Base-by-base conservation (phyloP, 2,329 filamentous ascomycete genomes). In the Colletotrichum tamarilloi region DNA sequence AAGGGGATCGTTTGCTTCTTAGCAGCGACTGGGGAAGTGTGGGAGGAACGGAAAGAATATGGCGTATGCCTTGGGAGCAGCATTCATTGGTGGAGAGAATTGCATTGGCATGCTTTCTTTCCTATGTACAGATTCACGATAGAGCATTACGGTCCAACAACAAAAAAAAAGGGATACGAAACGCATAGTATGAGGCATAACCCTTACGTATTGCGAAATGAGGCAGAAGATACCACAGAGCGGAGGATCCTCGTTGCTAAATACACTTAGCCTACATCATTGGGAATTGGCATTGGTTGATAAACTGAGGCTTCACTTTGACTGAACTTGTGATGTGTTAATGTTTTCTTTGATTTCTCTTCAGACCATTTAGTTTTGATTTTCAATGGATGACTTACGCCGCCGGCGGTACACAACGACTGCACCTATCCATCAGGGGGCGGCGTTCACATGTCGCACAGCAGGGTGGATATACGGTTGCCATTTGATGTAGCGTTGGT, bases 181-280 rank as follows among this genome's bases (percentile, higher is more conserved):
- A 30, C 59, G 59, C 68, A 26, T 59, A 30, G 38, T 32, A 32
- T 72, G 32, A 56, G 46, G 22, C 53, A 64, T 53, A 53, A 11
- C 42, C 46, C 11, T 12, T 19, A 49, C 30, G n/a, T 26, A 64
- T 55, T 55, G 59, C 69, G 12, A 69, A 59, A 59, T 35, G 62
- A 58, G 53, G 30, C 53, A 32, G 30, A 64, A 72, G 66, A 72
- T 72, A 72, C 70, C 70, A 72, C 55, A 56, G 59, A 68, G 69
- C 28, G n/a, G 59, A 52, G 53, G 42, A 38, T 12, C 24, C 53
- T 59, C 38, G 52, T 22, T 35, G 46, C 66, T 64, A 53, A 53
- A 22, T 46, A 56, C 32, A 56, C 30, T n/a, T 35, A 26, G 30
- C 14, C 52, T 56, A 35, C 46, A 38, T 53, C 19, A 42, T 46